phyloP scores from a whole-genome alignment of 805 yeast species.

The Alloascoidea africana region DNA sequence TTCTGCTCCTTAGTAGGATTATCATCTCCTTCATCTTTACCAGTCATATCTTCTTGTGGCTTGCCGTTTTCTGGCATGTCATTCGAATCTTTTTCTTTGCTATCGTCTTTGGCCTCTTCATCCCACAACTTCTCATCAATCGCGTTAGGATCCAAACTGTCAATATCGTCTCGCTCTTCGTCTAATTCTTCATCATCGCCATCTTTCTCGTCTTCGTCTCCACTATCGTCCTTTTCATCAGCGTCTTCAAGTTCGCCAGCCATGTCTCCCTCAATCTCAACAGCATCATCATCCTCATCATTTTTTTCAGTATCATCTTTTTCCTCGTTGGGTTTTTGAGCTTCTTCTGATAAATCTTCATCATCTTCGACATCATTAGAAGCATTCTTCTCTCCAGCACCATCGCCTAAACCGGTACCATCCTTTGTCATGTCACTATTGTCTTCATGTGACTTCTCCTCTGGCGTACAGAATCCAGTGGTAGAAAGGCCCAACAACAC shows the following conservation, averaged over 20 bases:
- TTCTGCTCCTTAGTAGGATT: constrained; percentile 22
- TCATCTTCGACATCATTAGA: constrained; percentile 84
- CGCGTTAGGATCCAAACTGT: constrained; percentile 86
- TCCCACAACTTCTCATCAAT: constrained; percentile 98
- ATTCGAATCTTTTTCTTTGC: constrained; percentile 75
- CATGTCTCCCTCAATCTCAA: constrained; percentile 93
- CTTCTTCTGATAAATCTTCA: constrained; percentile 70
- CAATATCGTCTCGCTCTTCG: constrained; percentile 80
- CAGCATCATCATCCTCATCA: constrained; percentile 77
- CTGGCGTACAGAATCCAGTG: constrained; percentile 89
- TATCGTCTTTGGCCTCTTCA: constrained; percentile 65
- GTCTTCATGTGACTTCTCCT: constrained; percentile 51
- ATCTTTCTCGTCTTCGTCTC: constrained; percentile 31
- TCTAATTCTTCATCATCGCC: constrained; percentile 62
- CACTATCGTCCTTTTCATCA: constrained; percentile 45
- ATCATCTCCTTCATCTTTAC: constrained; percentile 16
- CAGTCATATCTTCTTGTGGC: constrained; percentile 14
- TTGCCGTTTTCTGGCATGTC: constrained; percentile 23
- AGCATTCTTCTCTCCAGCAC: constrained; percentile 71
- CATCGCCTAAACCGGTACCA: constrained; percentile 91
- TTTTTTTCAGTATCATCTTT: constrained; percentile 62
- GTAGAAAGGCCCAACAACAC: constrained; percentile 47
- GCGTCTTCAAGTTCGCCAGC: constrained; percentile 82
- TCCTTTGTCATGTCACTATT: constrained; percentile 51
- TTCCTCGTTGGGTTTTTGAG: constrained; percentile 33